Conservation (phyloP, 805 yeast species). For the Barnettozyma sp. region DNA sequence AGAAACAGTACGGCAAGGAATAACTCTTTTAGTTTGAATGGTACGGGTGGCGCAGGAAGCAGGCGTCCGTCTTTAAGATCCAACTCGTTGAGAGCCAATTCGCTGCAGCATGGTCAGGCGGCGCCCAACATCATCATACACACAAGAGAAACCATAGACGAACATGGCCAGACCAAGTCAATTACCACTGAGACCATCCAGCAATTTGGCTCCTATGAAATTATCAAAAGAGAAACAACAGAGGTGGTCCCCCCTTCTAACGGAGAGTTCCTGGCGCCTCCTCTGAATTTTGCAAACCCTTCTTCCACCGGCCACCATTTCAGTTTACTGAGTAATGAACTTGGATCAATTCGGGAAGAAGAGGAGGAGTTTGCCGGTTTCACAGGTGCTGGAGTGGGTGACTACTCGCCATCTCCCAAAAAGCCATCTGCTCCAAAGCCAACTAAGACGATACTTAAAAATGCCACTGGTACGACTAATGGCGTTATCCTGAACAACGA, state of each 20-base stretch:
- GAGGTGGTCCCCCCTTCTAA: conserved; percentile 5
- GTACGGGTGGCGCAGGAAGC: too few relatives aligned
- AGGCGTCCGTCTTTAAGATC: conserved; percentile 2
- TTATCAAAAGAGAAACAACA: conserved; percentile 41
- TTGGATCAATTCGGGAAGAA: conserved; percentile 27
- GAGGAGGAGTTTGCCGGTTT: conserved; percentile 7
- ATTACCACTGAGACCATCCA: conserved; percentile 48
- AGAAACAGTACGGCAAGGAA: conserved; percentile 1
- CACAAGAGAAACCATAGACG: conserved; percentile 45
- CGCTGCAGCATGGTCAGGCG: conserved; percentile 7
- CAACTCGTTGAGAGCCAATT: conserved; percentile 11
- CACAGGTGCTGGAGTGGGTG: conserved; percentile 2
- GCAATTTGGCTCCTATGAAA: conserved; percentile 41
- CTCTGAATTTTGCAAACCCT: conserved; percentile 1
- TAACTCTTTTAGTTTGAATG: conserved; percentile 2
- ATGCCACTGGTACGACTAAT: neutral
- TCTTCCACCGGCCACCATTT: conserved; percentile 24
- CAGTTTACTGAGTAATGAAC: conserved; percentile 24
- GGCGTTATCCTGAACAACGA: too few relatives aligned
- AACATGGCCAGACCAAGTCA: conserved; percentile 46
- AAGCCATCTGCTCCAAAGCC: conserved; percentile 1
- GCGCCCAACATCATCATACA: conserved; percentile 36
- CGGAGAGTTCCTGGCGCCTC: conserved; percentile 21
- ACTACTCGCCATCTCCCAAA: neutral
- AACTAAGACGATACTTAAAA: conserved; percentile 5